Evolutionary conservation across 192 early-diverging fungal species (phyloP).

Genomic region (Linnemannia exigua): DNA sequence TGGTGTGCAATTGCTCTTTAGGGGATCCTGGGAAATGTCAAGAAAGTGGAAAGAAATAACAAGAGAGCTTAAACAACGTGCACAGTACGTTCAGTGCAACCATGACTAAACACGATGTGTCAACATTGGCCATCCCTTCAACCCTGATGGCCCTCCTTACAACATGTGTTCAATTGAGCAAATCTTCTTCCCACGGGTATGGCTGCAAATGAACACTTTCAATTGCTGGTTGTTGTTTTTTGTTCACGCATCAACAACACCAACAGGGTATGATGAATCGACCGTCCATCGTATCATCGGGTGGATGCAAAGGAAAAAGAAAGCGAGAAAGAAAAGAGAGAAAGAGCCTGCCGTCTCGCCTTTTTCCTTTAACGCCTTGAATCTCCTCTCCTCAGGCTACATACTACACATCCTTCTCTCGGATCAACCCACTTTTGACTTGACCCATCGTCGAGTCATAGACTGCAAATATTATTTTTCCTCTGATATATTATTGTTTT

Average conservation of each 20-base stretch:
- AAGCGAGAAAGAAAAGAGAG: background rate
- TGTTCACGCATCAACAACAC: background rate
- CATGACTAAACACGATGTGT: background rate
- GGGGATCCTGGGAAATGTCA: too few relatives aligned
- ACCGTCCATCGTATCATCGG: background rate
- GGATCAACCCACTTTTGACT: conserved; percentile 3
- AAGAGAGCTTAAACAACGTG: background rate
- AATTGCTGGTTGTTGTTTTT: background rate
- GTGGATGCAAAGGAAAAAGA: background rate
- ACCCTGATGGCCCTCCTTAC: background rate
- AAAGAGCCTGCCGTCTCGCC: conserved; percentile 2
- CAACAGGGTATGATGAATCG: background rate
- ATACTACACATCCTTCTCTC: too few relatives aligned
- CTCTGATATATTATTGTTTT: background rate
- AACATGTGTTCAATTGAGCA: background rate
- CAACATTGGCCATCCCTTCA: background rate
- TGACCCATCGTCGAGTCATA: background rate
- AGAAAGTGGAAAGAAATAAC: background rate
- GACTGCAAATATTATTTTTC: conserved; percentile 6
- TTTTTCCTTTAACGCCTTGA: background rate
- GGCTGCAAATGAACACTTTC: background rate
- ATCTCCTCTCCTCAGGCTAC: too few relatives aligned
- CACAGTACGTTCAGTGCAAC: background rate
- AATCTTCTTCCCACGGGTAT: background rate
- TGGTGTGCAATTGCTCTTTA: too few relatives aligned